Conservation (phyloP, 176 grass and related monocot genomes). For the Triticum monococcum region DNA sequence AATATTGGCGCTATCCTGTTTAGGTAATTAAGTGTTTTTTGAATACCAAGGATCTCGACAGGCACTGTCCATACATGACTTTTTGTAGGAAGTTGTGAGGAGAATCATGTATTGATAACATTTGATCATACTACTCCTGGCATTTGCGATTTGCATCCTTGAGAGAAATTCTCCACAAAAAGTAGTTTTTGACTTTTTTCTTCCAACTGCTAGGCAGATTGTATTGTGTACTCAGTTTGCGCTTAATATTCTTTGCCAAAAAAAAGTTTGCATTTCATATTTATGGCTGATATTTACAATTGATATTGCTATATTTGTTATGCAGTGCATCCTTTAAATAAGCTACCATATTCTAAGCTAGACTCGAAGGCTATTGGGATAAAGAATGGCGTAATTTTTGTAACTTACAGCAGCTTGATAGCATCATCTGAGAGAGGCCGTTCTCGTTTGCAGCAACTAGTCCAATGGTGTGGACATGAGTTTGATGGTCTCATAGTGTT, state of each 20-base stretch:
- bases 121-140: not conserved
- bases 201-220: constrained; percentile 26
- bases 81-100: constrained; percentile 13
- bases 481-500: constrained; percentile 97
- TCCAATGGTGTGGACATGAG: constrained; percentile 88
- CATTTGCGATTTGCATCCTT: not conserved
- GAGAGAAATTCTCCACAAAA: not conserved
- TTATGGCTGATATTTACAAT: constrained; percentile 13
- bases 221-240: not conserved
- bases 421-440: constrained; percentile 93
- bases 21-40: constrained; percentile 10
- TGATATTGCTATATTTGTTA: constrained; percentile 39
- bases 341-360: constrained; percentile 94
- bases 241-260: not conserved
- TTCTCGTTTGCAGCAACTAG: constrained; percentile 93
- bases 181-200: not conserved
- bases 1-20: not conserved
- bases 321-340: constrained; percentile 99
- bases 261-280: not conserved
- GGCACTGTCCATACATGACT: not conserved
- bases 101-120: not conserved
- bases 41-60: not conserved
- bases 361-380: constrained; percentile 98
- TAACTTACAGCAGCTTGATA: constrained; percentile 98
- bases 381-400: constrained; percentile 93